Base-by-base conservation (phyloP, 2,329 filamentous ascomycete species). In the Coniella lustricola region DNA sequence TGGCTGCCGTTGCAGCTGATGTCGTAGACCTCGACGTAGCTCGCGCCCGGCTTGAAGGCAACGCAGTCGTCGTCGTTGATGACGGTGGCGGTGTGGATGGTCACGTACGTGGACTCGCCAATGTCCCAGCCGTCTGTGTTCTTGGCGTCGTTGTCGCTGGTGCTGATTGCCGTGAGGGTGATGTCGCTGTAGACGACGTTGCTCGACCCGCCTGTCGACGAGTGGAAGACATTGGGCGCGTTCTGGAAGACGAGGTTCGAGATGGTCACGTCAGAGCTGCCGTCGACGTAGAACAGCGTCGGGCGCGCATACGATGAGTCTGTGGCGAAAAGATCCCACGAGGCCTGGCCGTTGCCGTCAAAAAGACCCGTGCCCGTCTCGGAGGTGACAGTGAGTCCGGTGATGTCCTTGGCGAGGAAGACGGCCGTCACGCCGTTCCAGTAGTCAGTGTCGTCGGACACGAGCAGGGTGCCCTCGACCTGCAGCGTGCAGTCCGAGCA, bases 1-100 rank as follows among this genome's bases (percentile, higher is more conserved):
- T 73, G 72, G 8, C 68, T 70, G 14, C 71, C 70, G 3, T 60
- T 67, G 57, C 73, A 76, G 33, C 64, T 67, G 20, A 75, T 62
- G 3, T 60, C 60, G 14, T 62, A 57, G 4, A 73, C 67, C 2
- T 63, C 66, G 20, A 69, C 60, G 38, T 68, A 66, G 46, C 64
- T 59, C 1, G 63, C 59, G 9, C 68, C 66, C 0, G 65, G 64
- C 51, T 73, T 74, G 56, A 69, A 68, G 3, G 68, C 69, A 1
- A 72, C 62, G 49, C 71, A 74, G 57, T 72, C 69, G 45, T 71
- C 67, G 47, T 70, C 62, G 51, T 71, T 72, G 36, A 56, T 59
- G 16, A 73, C 63, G 1, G 56, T 57, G 34, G 67, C 60, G 41
- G 67, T 57, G 18, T 55, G 56, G 38, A 72, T 59, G 5, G 63